phyloP scores from a whole-genome alignment of 2,329 filamentous ascomycete genomes.

The Ophiostoma pallidulum region DNA sequence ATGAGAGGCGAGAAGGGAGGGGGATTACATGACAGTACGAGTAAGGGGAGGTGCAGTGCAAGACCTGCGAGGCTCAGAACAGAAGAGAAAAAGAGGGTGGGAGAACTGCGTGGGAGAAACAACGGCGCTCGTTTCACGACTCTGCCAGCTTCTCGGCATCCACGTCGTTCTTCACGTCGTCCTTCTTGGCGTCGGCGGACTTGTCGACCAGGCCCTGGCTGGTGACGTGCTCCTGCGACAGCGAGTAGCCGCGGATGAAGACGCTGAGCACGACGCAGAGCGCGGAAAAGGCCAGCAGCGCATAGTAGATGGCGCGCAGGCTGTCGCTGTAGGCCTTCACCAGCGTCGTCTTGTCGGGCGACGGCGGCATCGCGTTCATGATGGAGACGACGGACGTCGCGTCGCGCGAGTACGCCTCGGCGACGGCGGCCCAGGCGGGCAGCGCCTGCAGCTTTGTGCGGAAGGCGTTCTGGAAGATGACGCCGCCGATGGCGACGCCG shows the following conservation, averaged over 20 bases:
- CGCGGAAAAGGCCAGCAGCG: conserved; percentile 40
- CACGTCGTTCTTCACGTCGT: not conserved
- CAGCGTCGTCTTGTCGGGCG: conserved; percentile 29
- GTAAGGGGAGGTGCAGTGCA: too few species aligned
- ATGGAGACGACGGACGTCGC: conserved; percentile 44
- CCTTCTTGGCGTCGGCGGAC: not conserved
- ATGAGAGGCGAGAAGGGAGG: too few species aligned
- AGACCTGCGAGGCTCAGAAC: too few species aligned
- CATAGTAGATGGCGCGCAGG: conserved; percentile 43
- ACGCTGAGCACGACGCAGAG: conserved; percentile 42
- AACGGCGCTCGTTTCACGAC: not conserved
- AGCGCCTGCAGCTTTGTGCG: conserved; percentile 12
- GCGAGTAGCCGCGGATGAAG: conserved; percentile 39
- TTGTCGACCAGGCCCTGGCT: conserved; percentile 36
- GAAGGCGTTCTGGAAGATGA: conserved; percentile 30
- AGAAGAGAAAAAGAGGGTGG: not conserved
- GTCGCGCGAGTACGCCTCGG: conserved; percentile 42
- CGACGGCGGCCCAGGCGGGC: conserved; percentile 15
- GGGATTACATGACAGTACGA: too few species aligned
- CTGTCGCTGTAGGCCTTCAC: conserved; percentile 39
- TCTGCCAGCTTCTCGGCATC: conserved; percentile 5
- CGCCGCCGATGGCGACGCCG: conserved; percentile 32
- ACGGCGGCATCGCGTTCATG: conserved; percentile 38
- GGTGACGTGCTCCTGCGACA: conserved; percentile 38
- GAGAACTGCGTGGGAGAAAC: not conserved